Evolutionary conservation across 805 yeast genomes (phyloP).

Genomic region (Wickerhamiella cacticola): DNA sequence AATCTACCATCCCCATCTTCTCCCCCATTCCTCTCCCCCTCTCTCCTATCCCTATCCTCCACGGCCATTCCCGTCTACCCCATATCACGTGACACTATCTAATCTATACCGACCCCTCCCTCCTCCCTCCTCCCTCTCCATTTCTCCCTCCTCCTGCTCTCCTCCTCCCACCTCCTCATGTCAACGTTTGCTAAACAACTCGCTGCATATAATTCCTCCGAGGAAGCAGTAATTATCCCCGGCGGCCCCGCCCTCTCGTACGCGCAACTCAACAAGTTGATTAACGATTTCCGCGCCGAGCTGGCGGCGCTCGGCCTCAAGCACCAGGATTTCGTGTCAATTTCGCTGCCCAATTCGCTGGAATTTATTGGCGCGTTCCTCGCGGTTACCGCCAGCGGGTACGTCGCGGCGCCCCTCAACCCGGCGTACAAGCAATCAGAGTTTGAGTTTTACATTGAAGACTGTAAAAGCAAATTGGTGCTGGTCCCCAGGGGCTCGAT

Average conservation of each 20-base stretch:
- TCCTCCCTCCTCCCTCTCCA: no score
- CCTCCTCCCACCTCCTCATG: background rate
- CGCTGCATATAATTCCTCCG: background rate
- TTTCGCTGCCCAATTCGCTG: slow-evolving; percentile 48
- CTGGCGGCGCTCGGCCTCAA: slow-evolving; percentile 30
- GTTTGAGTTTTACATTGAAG: slow-evolving; percentile 52
- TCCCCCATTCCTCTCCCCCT: no score
- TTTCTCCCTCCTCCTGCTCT: no score
- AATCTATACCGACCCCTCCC: no score
- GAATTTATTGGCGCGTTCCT: slow-evolving; percentile 48
- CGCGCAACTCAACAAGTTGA: slow-evolving; percentile 29
- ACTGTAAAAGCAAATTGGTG: slow-evolving; percentile 44
- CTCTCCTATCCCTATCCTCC: no score
- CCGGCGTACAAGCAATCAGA: slow-evolving; percentile 49
- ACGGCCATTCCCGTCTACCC: no score
- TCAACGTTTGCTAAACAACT: slow-evolving; percentile 6
- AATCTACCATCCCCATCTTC: no score
- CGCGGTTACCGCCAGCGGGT: slow-evolving; percentile 43
- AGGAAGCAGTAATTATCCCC: slow-evolving; percentile 33
- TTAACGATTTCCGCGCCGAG: slow-evolving; percentile 34
- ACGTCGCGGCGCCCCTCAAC: slow-evolving; percentile 59
- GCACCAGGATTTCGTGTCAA: slow-evolving; percentile 41
- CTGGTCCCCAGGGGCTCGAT: slow-evolving; percentile 45
- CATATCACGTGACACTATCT: no score
- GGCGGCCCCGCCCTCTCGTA: slow-evolving; percentile 38